phyloP scores from a whole-genome alignment of 129 eudicot species.

The Silybum marianum region DNA sequence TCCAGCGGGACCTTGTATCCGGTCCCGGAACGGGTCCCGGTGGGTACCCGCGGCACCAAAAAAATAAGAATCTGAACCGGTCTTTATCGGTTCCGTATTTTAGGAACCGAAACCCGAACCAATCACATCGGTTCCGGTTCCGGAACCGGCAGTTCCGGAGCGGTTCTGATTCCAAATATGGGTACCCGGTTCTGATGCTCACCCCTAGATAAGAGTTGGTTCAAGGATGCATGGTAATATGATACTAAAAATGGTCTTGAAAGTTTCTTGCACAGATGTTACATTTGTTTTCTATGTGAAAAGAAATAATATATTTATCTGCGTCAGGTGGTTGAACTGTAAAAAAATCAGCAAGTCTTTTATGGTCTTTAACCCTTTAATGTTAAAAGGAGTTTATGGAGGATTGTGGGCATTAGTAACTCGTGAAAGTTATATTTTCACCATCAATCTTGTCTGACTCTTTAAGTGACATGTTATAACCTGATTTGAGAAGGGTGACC shows the following conservation, averaged over 20 bases:
- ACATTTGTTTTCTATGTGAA: background rate
- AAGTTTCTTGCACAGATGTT: conserved; percentile 8
- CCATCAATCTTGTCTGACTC: background rate
- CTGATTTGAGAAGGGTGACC: no score
- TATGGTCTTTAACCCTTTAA: background rate
- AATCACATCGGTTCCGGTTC: no score
- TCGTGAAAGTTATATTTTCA: background rate
- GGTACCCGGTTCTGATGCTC: no score
- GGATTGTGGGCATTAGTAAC: background rate
- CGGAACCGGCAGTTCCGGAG: no score
- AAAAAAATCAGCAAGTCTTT: conserved; percentile 12
- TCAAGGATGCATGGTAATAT: background rate
- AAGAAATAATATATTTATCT: background rate
- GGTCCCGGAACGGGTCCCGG: no score
- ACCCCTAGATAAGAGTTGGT: conserved; percentile 2
- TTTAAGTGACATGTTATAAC: background rate
- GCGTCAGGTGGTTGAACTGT: conserved; percentile 4
- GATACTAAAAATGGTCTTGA: background rate
- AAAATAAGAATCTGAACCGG: no score
- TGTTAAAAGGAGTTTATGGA: background rate
- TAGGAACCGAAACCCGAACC: no score
- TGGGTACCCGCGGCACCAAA: no score
- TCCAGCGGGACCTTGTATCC: no score
- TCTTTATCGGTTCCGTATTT: no score
- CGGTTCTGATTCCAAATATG: no score